These are phyloP conservation scores for Macaranga tanarius DNA, from an alignment of 441 rosid genomes.

Conservation along the genomic window DNA sequence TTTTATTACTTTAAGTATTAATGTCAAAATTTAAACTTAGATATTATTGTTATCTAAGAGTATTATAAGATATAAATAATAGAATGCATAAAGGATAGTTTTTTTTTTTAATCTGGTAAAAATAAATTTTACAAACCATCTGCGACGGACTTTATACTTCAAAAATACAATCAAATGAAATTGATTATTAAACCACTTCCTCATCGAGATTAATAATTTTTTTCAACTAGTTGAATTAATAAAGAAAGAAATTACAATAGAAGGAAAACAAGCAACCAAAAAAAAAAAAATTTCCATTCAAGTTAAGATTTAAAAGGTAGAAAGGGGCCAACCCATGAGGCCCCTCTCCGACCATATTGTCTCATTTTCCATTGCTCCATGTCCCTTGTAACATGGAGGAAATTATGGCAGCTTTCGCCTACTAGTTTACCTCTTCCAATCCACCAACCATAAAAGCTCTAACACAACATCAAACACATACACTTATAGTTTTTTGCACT, in stretches of 20 bases:
- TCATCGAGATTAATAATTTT: too few species aligned
- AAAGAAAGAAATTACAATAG: background rate
- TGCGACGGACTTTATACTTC: too few species aligned
- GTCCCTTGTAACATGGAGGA: constrained; percentile 90
- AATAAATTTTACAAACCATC: too few species aligned
- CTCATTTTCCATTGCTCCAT: constrained; percentile 53
- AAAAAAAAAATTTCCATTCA: constrained; percentile 1
- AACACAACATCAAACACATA: constrained; percentile 19
- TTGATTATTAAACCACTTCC: too few species aligned
- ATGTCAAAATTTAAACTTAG: too few species aligned
- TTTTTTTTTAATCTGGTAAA: too few species aligned
- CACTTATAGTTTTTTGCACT: constrained; percentile 13
- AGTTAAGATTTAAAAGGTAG: constrained; percentile 24
- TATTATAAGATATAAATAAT: too few species aligned
- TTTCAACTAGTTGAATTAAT: too few species aligned
- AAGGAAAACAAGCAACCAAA: background rate
- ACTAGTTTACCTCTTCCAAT: constrained; percentile 9
- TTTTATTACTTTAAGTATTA: too few species aligned
- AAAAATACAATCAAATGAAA: too few species aligned
- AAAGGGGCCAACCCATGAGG: constrained; percentile 35
- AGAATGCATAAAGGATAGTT: too few species aligned
- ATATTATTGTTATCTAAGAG: too few species aligned
- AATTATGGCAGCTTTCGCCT: constrained; percentile 56
- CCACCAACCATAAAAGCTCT: constrained; percentile 27
- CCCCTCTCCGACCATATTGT: constrained; percentile 66